Percentiles rank a stretch among this genome's conserved stretches.
These are phyloP conservation scores for Chytriomyces sp. DNA, from an alignment of 192 early-diverging fungal species.

Conservation along the genomic window DNA sequence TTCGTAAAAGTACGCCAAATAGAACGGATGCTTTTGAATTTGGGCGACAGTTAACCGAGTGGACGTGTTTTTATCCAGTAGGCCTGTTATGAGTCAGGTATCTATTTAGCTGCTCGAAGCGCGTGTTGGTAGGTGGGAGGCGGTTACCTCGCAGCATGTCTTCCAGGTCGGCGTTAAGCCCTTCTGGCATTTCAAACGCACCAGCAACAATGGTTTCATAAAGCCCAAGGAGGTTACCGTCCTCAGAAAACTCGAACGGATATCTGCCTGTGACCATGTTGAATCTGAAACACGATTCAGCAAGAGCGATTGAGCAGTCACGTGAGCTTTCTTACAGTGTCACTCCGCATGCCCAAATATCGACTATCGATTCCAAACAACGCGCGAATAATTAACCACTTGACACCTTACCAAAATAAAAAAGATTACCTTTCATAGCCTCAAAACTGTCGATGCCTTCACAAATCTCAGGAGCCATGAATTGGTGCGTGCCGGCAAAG, in stretches of 20 bases:
- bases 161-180: conserved; percentile 43
- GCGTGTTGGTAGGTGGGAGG: conserved; percentile 1
- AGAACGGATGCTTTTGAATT: conserved; percentile 54
- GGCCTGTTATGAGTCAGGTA: conserved; percentile 23
- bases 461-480: conserved; percentile 60
- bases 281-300: conserved; percentile 39
- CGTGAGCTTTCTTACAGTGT: conserved; percentile 45
- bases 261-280: conserved; percentile 64
- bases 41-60: conserved; percentile 44
- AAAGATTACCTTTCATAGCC: conserved; percentile 50
- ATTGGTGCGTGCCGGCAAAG: conserved; percentile 68
- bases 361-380: conserved; percentile 38
- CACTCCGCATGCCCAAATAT: conserved; percentile 65
- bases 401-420: background rate
- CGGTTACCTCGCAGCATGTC: conserved; percentile 48
- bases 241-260: conserved; percentile 63
- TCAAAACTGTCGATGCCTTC: conserved; percentile 39
- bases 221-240: conserved; percentile 56
- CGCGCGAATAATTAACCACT: background rate
- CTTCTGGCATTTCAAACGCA: conserved; percentile 50
- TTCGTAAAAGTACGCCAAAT: conserved; percentile 39
- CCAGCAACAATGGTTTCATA: conserved; percentile 57
- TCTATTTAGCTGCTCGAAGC: background rate
- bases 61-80: conserved; percentile 51
- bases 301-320: background rate